A percentile compares a stretch with the other conserved stretches of the same genome.
phyloP scores from a whole-genome alignment of 176 grass and related monocot genomes.

The Chloris gayana region DNA sequence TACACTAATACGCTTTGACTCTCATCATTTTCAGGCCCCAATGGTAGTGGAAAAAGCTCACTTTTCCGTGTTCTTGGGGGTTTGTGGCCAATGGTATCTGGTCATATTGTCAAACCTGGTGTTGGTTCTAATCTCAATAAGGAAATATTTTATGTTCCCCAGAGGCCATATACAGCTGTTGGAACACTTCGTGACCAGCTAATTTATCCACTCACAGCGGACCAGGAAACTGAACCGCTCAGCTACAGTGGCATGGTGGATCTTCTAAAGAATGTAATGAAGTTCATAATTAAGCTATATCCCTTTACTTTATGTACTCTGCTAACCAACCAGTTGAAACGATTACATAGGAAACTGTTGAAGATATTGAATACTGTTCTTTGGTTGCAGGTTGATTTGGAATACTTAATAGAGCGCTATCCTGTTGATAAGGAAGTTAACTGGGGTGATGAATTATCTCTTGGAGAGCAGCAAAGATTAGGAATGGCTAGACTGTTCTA shows the following conservation, averaged over 20 bases:
- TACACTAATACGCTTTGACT: slow-evolving; percentile 13
- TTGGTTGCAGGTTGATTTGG: slow-evolving; percentile 85
- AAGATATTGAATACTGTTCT: slow-evolving; percentile 30
- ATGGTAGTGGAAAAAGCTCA: slow-evolving; percentile 99
- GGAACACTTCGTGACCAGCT: slow-evolving; percentile 95
- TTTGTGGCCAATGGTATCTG: slow-evolving; percentile 90
- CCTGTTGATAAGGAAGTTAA: slow-evolving; percentile 90
- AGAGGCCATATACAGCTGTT: slow-evolving; percentile 94
- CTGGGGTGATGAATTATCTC: slow-evolving; percentile 94
- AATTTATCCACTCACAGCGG: slow-evolving; percentile 90
- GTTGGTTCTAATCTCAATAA: slow-evolving; percentile 99
- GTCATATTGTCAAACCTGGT: slow-evolving; percentile 98
- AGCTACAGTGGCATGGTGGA: slow-evolving; percentile 81
- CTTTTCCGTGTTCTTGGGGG: slow-evolving; percentile 99
- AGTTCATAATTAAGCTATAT: background rate
- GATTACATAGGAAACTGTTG: background rate
- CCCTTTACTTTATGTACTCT: slow-evolving; percentile 7
- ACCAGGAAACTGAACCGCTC: slow-evolving; percentile 89
- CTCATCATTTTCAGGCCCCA: slow-evolving; percentile 78
- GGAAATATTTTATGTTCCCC: slow-evolving; percentile 99
- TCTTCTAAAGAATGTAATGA: slow-evolving; percentile 92
- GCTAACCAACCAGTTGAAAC: background rate
- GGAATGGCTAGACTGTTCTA: slow-evolving; percentile 99
- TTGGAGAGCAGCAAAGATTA: slow-evolving; percentile 97
- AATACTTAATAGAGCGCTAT: slow-evolving; percentile 94